Conservation (phyloP, 805 yeast genomes). For the Clavispora phyllophila region DNA sequence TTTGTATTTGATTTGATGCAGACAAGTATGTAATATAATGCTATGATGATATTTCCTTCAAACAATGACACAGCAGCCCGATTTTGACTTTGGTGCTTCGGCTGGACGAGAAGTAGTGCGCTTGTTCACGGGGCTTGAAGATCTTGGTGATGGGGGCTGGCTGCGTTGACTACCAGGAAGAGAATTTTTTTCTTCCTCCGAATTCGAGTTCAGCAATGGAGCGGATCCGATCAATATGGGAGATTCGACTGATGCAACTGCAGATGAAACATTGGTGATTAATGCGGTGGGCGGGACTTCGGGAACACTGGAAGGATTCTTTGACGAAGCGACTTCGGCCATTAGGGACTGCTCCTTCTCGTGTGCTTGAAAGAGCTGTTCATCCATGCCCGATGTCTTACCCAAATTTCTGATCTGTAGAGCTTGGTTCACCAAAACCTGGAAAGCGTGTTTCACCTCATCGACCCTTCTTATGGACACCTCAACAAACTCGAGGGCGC, state of each 20-base stretch:
- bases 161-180: neutral
- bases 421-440: slow-evolving; percentile 18
- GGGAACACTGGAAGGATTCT: neutral
- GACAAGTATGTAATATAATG: neutral
- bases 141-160: neutral
- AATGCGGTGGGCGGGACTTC: neutral
- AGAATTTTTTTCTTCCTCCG: too few relatives aligned
- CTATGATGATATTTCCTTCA: neutral
- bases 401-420: neutral
- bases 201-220: neutral
- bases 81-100: neutral
- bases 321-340: neutral
- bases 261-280: neutral
- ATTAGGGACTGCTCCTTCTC: neutral
- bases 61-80: neutral
- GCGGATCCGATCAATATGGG: neutral
- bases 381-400: neutral
- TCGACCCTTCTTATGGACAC: slow-evolving; percentile 19
- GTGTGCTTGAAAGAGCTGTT: neutral
- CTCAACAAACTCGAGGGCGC: slow-evolving; percentile 27
- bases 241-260: neutral
- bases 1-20: neutral
- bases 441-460: slow-evolving; percentile 24
- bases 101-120: neutral
- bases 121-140: neutral